Percentiles rank a stretch among this genome's conserved stretches.
phyloP scores from a whole-genome alignment of 305 asterid species.

The Stenogyne calaminthoides region DNA sequence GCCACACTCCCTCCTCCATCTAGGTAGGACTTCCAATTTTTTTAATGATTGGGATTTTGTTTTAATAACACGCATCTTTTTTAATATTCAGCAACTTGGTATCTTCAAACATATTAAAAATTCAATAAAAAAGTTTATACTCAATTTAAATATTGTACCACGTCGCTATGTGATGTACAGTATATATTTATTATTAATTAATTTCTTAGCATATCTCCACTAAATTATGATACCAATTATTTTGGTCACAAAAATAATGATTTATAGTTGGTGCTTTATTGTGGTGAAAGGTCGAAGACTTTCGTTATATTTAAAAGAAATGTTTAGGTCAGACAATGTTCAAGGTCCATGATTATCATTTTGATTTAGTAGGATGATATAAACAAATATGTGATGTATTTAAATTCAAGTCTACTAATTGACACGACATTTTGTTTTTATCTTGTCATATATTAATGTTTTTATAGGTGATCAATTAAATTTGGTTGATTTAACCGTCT shows the following conservation, averaged over 20 bases:
- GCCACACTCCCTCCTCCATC: slow-evolving; percentile 34
- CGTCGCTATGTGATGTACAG: background rate
- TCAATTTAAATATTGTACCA: background rate
- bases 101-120: no score
- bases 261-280: slow-evolving; percentile 12
- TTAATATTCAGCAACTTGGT: slow-evolving; percentile 35
- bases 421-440: no score
- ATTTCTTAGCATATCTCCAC: slow-evolving; percentile 11
- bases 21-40: slow-evolving; percentile 22
- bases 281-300: slow-evolving; percentile 24
- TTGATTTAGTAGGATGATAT: no score
- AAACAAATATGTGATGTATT: no score
- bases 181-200: background rate
- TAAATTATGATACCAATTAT: background rate
- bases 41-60: slow-evolving; percentile 12
- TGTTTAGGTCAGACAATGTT: background rate
- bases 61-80: slow-evolving; percentile 16
- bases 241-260: background rate
- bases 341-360: background rate
- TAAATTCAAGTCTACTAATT: no score
- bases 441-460: no score
- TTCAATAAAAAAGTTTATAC: background rate
- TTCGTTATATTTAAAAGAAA: background rate
- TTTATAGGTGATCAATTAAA: no score
- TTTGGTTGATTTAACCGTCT: no score